These are phyloP conservation scores for Alternaria sp. DNA, from an alignment of 2,329 filamentous ascomycete species.

Conservation along the genomic window DNA sequence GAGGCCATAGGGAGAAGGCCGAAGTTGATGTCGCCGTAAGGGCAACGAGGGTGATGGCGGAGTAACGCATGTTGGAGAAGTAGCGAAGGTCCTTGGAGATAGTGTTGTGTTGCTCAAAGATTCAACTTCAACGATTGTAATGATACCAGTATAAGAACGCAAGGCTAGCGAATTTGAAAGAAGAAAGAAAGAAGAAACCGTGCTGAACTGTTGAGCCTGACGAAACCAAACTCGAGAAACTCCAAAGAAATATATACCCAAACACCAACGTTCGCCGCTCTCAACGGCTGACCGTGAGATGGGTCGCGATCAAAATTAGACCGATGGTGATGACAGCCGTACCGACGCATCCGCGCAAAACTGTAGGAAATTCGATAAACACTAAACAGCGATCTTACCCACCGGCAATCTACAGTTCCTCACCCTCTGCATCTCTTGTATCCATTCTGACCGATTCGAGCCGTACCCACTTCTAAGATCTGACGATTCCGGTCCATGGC, in stretches of 20 bases:
- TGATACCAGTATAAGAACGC: not conserved
- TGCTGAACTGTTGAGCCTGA: not conserved
- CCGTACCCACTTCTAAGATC: not conserved
- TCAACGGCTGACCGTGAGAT: not conserved
- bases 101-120: not conserved
- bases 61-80: not conserved
- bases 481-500: not conserved
- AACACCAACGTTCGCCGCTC: not conserved
- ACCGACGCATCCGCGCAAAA: not conserved
- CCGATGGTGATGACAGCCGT: not conserved
- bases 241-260: not conserved
- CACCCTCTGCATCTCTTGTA: not conserved
- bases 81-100: not conserved
- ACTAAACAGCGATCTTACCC: not conserved
- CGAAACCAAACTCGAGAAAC: not conserved
- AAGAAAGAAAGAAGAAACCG: not conserved
- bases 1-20: slow-evolving; percentile 6
- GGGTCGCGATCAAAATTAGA: not conserved
- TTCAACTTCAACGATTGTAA: not conserved
- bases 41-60: not conserved
- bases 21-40: not conserved
- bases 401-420: not conserved
- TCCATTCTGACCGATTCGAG: not conserved
- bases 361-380: not conserved
- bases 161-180: not conserved